Evolutionary conservation across 306 rosid species (phyloP).

Genomic region (Arachis stenosperma): DNA sequence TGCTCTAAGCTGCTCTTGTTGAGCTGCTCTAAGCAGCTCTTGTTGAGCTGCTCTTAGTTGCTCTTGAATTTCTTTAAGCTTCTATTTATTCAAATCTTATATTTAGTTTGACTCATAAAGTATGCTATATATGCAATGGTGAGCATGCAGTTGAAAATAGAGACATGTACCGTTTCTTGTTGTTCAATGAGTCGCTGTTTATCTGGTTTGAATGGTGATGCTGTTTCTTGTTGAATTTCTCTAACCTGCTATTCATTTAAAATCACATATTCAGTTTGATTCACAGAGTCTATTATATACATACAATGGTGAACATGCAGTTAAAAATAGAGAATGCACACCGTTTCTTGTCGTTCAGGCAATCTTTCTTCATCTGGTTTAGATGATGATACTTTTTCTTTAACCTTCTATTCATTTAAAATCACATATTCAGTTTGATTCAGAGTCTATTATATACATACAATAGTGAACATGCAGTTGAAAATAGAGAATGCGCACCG

Average conservation of each 20-base stretch:
- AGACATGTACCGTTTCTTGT: slow-evolving; percentile 51
- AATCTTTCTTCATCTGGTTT: slow-evolving; percentile 51
- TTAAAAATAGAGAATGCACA: slow-evolving; percentile 33
- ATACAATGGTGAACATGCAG: not conserved
- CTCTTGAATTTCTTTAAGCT: too few relatives aligned
- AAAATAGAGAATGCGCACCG: slow-evolving; percentile 44
- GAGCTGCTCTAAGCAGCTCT: slow-evolving; percentile 18
- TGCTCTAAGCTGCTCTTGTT: slow-evolving; percentile 48
- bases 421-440: slow-evolving; percentile 4
- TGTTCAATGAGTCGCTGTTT: slow-evolving; percentile 63
- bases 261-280: slow-evolving; percentile 5
- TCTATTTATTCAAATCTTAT: slow-evolving; percentile 34
- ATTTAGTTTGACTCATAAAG: not conserved
- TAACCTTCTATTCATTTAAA: slow-evolving; percentile 47
- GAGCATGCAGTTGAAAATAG: not conserved
- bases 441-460: not conserved
- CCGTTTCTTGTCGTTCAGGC: slow-evolving; percentile 54
- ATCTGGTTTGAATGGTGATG: not conserved
- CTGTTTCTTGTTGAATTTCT: slow-evolving; percentile 49
- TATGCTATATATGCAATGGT: not conserved
- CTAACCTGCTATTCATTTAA: slow-evolving; percentile 49
- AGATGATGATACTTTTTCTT: slow-evolving; percentile 32
- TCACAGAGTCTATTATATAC: not conserved
- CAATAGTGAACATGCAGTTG: not conserved
- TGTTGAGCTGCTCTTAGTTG: slow-evolving; percentile 57